These are phyloP conservation scores for Fusarium paranaense DNA, from an alignment of 2,329 filamentous ascomycete genomes.

Conservation along the genomic window DNA sequence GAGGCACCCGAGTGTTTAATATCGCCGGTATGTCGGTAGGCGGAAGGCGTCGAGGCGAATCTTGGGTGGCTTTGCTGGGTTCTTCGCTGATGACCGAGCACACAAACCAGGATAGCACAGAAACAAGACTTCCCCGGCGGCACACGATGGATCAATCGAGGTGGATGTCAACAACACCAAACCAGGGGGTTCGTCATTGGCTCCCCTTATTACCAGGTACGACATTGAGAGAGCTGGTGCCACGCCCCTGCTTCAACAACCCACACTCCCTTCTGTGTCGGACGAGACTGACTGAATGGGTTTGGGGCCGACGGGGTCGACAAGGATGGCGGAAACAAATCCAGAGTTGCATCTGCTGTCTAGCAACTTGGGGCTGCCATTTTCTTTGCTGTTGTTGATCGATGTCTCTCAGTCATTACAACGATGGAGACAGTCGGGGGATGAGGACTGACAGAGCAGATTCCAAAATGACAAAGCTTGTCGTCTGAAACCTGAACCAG, in stretches of 20 bases:
- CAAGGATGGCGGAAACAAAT: slow-evolving; percentile 43
- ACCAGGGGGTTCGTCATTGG: slow-evolving; percentile 28
- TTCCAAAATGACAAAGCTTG: slow-evolving; percentile 13
- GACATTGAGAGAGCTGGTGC: slow-evolving; percentile 27
- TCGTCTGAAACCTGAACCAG: slow-evolving; percentile 38
- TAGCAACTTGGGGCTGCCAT: slow-evolving; percentile 29
- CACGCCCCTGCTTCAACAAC: slow-evolving; percentile 37
- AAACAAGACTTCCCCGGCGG: slow-evolving; percentile 23
- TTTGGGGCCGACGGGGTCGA: slow-evolving; percentile 34
- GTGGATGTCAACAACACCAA: slow-evolving; percentile 35
- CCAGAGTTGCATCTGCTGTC: slow-evolving; percentile 32
- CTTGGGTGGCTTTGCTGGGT: slow-evolving; percentile 19
- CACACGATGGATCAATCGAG: slow-evolving; percentile 25
- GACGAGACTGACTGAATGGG: slow-evolving; percentile 42
- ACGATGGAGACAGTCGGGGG: slow-evolving; percentile 9
- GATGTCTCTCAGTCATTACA: slow-evolving; percentile 28
- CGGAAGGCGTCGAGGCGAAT: slow-evolving; percentile 23
- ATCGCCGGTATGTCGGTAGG: slow-evolving; percentile 26
- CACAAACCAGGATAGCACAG: slow-evolving; percentile 22
- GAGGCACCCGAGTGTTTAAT: slow-evolving; percentile 21
- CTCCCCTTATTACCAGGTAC: slow-evolving; percentile 33
- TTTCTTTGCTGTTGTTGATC: slow-evolving; percentile 33
- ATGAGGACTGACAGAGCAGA: slow-evolving; percentile 4
- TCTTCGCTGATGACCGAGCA: slow-evolving; percentile 35
- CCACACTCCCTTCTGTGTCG: slow-evolving; percentile 40